Evolutionary conservation across 768 basidiomycete genomes (phyloP), one percentile per base, ranked within the genome.

Genomic region (Leccinum rimulosum): DNA sequence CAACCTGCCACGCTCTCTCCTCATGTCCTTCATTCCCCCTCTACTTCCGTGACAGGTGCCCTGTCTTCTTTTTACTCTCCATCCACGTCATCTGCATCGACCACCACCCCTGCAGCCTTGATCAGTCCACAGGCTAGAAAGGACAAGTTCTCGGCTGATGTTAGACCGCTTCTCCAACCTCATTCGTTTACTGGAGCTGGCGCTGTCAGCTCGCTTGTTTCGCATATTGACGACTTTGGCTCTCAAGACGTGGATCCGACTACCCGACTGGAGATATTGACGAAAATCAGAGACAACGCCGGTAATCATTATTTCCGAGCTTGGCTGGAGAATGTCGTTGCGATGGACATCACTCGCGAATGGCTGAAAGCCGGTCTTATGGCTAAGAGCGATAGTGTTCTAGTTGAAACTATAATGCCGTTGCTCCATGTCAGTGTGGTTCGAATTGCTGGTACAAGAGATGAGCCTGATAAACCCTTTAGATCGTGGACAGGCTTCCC

Each of bases 291-390:
- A 62, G 91, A 94, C 71, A 84, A 86, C 51, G 92, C 92, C 30
- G 88, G 85, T 45, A 91, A 92, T 68, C 89, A 91, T 66, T 94
- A 93, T 68, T 93, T 89, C 70, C 84, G 89, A 47, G 91, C 90
- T 5, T 93, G 91, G 91, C 82, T 84, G 15, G 91, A 91, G 70
- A 91, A 89, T 69, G n/a, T 68, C 48, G 71, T 73, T 40, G 92
- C 90, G 17, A 85, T 93, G 77, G 89, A 89, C 60, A 80, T 93
- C 36, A 84, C 89, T 47, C 82, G 89, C 52, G 89, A 90, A 64
- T 94, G 92, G 92, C 74, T 94, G 59, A 90, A 86, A 74, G 79
- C 86, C 2, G 88, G 83, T 25, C 82, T 84, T 58, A 78, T 80
- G 30, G 82, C 79, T 50, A 84, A 83, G 60, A 76, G 70, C 57